Evolutionary conservation across 1,139 yeast genomes (phyloP).

Genomic region (Geotrichum histeridarum): DNA sequence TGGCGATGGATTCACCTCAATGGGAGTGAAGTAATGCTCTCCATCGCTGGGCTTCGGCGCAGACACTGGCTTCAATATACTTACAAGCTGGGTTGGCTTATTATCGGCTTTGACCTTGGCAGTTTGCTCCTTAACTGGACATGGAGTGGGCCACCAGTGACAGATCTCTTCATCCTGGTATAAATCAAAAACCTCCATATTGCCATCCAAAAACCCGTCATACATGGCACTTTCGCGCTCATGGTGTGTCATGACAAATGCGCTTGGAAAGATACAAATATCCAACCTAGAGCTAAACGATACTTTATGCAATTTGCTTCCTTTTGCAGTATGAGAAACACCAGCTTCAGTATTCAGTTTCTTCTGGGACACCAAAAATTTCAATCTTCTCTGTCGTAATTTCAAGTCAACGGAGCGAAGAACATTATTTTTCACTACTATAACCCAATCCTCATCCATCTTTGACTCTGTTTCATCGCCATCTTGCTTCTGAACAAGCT

Average conservation of each 20-base stretch:
- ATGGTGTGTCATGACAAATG: not conserved
- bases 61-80: slow-evolving; percentile 10
- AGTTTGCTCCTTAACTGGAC: not conserved
- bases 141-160: not conserved
- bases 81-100: too few relatives aligned
- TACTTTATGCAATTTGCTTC: not conserved
- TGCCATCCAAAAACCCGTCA: not conserved
- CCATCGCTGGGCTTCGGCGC: slow-evolving; percentile 3
- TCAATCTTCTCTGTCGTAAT: slow-evolving; percentile 1
- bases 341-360: not conserved
- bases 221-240: not conserved
- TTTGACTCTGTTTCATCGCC: not conserved
- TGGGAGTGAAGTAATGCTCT: not conserved
- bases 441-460: not conserved
- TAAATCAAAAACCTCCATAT: not conserved
- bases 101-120: too few relatives aligned
- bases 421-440: slow-evolving; percentile 1
- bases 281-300: not conserved
- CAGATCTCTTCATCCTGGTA: not conserved
- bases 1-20: slow-evolving; percentile 1
- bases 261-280: slow-evolving; percentile 6
- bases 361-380: not conserved
- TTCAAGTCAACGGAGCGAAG: not conserved
- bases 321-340: not conserved
- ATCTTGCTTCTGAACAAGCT: not conserved